Evolutionary conservation across 345 rosid species (phyloP).

Genomic region (Eucalyptus erythrocorys): DNA sequence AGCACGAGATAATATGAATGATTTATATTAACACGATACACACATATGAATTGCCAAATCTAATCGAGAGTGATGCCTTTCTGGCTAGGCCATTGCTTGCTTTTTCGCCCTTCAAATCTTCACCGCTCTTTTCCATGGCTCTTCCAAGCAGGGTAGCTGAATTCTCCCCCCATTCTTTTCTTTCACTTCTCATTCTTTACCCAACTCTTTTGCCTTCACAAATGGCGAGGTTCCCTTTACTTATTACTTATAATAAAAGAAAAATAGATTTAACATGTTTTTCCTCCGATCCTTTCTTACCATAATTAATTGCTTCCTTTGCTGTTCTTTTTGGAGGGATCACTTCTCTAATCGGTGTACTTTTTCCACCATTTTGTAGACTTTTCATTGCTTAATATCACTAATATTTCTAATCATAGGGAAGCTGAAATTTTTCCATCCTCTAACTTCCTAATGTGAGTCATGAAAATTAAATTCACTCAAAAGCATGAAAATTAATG

Average conservation of each 20-base stretch:
- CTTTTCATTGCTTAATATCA: not conserved
- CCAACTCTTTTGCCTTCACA: not conserved
- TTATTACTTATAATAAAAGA: not conserved
- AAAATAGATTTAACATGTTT: not conserved
- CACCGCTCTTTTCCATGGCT: not conserved
- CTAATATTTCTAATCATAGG: not conserved
- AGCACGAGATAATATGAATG: not conserved
- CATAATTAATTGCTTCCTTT: not conserved
- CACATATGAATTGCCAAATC: rapidly evolving
- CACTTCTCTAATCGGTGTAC: not conserved
- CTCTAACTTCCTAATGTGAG: not conserved
- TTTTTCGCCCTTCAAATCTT: not conserved
- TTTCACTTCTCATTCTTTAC: not conserved
- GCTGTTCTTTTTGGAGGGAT: not conserved
- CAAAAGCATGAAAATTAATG: not conserved
- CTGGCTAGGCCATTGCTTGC: not conserved
- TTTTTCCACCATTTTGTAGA: not conserved
- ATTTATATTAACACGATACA: rapidly evolving
- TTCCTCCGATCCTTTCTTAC: not conserved
- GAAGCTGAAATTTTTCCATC: not conserved
- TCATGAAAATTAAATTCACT: not conserved
- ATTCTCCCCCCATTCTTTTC: not conserved
- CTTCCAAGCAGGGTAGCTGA: not conserved
- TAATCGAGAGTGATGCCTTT: not conserved
- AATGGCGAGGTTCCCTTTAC: not conserved